Evolutionary conservation across 805 yeast species (phyloP), one percentile per base, ranked within the genome.

Genomic region (Pichia kluyveri): DNA sequence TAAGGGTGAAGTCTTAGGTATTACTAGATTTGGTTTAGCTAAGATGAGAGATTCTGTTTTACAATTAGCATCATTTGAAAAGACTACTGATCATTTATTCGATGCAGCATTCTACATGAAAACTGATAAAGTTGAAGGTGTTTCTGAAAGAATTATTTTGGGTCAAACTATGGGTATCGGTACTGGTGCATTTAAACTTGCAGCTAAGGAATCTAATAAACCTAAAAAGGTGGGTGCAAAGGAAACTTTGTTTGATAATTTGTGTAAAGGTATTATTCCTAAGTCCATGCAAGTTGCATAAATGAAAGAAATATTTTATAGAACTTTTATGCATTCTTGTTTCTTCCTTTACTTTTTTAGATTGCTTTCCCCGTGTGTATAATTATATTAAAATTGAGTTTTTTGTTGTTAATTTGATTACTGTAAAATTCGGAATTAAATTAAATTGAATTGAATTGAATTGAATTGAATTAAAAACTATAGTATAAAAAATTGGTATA

Each of bases 31-130:
- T 60, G 99, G 99, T 56, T 74, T 93, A 57, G 91, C 96, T 59
- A 93, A 95, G 67, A 93, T 93, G 98, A 82, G 99, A 70, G 99
- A 93, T 67, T 86, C 96, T 30, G 99, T 93, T 28, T 72, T 93
- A 62, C 99, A 93, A 67, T 73, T 93, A 62, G 99, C 99, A 0
- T 86, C 96, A 15, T 93, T 93, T 64, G 99, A 93, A 65, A 93
- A 93, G 71, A 93, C 99, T 5, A 91, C 99, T 0, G 99, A 93
- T 65, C 99, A 93, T 69, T 75, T 93, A 65, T 93, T 93, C 60
- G 99, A 93, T 66, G 99, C 99, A 2, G 90, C 98, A 0, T 93
- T 91, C 74, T 93, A 83, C 68, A 91, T 90, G 96, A 93, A 93
- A 75, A 83, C 82, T 23, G 99, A 93, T 67, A 77, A 82, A 56